Percentiles rank a stretch among this genome's conserved stretches.
phyloP scores from a whole-genome alignment of 768 basidiomycete species.

The Lentinula sp. region DNA sequence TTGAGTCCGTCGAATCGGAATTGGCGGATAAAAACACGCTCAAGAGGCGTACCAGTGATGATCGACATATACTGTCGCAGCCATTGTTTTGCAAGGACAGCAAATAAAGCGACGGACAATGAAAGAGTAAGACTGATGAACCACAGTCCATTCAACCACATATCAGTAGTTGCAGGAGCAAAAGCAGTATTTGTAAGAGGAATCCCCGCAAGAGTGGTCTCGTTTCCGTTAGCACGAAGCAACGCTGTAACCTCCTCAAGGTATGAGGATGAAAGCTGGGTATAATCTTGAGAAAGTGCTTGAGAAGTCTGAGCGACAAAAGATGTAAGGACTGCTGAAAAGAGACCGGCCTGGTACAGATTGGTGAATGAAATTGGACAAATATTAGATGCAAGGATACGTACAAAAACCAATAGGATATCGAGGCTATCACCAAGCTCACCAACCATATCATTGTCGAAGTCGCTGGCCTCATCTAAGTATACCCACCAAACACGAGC shows the following conservation, averaged over 20 bases:
- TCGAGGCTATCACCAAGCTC: constrained; percentile 37
- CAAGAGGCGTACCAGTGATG: constrained; percentile 15
- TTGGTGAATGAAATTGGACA: constrained; percentile 13
- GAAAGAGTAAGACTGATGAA: constrained; percentile 39
- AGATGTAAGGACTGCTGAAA: constrained; percentile 31
- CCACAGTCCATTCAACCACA: constrained; percentile 18
- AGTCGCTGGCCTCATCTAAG: constrained; percentile 24
- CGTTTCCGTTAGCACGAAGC: constrained; percentile 11
- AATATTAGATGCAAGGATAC: not conserved
- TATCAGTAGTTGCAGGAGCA: constrained; percentile 28
- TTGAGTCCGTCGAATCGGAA: constrained; percentile 33
- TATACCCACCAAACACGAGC: constrained; percentile 35
- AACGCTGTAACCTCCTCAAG: constrained; percentile 25
- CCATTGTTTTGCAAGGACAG: constrained; percentile 47
- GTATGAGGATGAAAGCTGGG: constrained; percentile 17
- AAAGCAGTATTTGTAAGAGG: constrained; percentile 18
- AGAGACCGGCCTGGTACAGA: constrained; percentile 36
- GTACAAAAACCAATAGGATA: constrained; percentile 30
- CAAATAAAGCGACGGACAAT: constrained; percentile 32
- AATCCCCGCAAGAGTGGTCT: constrained; percentile 12
- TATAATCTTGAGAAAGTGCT: constrained; percentile 20
- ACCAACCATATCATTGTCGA: constrained; percentile 23
- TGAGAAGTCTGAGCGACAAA: constrained; percentile 32
- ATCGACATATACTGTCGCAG: constrained; percentile 31
- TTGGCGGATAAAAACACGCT: constrained; percentile 27